Percentiles rank a stretch among this genome's conserved stretches.
These are phyloP conservation scores for Amaranthus palmeri DNA, from an alignment of 148 eudicot species.

Conservation along the genomic window DNA sequence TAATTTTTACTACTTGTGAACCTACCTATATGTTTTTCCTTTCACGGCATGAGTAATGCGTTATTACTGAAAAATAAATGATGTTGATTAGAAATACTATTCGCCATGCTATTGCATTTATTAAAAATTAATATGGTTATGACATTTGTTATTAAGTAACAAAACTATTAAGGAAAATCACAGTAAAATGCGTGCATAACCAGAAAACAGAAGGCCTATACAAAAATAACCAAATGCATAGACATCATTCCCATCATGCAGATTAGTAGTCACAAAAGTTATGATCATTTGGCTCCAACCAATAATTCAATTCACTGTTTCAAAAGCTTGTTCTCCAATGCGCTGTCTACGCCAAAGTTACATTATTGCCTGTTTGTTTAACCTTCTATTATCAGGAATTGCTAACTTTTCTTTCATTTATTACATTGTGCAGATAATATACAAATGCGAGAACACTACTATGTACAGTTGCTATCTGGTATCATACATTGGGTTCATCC, in stretches of 20 bases:
- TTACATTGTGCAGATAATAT: slow-evolving; percentile 44
- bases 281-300: background rate
- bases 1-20: too few species aligned
- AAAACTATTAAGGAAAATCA: background rate
- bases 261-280: background rate
- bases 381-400: background rate
- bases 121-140: too few species aligned
- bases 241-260: background rate
- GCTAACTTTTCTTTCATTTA: slow-evolving; percentile 2
- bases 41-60: too few species aligned
- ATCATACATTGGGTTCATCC: slow-evolving; percentile 85
- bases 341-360: background rate
- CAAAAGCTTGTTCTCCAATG: background rate
- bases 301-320: background rate
- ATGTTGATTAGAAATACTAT: too few species aligned
- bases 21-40: too few species aligned
- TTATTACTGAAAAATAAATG: too few species aligned
- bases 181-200: background rate
- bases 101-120: too few species aligned
- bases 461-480: slow-evolving; percentile 69
- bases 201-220: background rate
- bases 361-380: background rate
- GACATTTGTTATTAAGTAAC: background rate
- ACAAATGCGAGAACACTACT: slow-evolving; percentile 72
- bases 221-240: too few species aligned